Base-by-base conservation (phyloP, 176 grass and related monocot genomes). In the Oryza meyeriana region DNA sequence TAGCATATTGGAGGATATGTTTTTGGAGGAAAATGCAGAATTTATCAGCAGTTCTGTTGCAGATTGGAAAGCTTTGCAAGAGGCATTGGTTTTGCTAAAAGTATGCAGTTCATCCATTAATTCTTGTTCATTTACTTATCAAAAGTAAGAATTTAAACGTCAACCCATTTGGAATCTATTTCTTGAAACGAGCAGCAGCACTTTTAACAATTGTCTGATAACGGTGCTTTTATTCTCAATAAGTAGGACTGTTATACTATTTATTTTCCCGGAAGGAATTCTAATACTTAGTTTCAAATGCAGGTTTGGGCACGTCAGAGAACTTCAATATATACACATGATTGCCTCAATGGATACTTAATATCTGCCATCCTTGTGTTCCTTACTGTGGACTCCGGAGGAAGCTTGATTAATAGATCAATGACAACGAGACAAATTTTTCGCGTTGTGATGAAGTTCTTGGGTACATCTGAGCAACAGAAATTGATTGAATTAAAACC, bases 1-100 rank as follows among this genome's bases (percentile, higher is more conserved):
- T 79, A 98, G 89, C 77, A 93, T 98, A 77, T 72, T 98, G 85
- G 96, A 98, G 72, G 96, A 98, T 84, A 91, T 98, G 86, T 93
- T 95, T 86, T 77, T 98, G 61, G 93, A 95, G 78, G 96, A 98
- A 68, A 98, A 93, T 84, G 87, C 87, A 72, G 88, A 91, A 47
- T 93, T 86, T 78, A 80, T 93, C 7, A 80, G 61, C 72, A 90
- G 77, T 80, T 72, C 64, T 47, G 89, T 93, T 89, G 79, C 78
- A 64, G 74, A 86, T 75, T 91, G 88, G 89, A 91, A 88, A 79
- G 85, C 45, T 44, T 82, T 98, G 48, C 79, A 91, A 78, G 93
- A 95, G n/a, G 93, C 92, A 63, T 85, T 88, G 72, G 64, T 98
- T 86, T 87, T 95, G 74, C 80, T 98, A 30, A 98, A 98, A 92